Base-by-base conservation (phyloP, 2,329 filamentous ascomycete genomes). In the Epichloe uncinata region DNA sequence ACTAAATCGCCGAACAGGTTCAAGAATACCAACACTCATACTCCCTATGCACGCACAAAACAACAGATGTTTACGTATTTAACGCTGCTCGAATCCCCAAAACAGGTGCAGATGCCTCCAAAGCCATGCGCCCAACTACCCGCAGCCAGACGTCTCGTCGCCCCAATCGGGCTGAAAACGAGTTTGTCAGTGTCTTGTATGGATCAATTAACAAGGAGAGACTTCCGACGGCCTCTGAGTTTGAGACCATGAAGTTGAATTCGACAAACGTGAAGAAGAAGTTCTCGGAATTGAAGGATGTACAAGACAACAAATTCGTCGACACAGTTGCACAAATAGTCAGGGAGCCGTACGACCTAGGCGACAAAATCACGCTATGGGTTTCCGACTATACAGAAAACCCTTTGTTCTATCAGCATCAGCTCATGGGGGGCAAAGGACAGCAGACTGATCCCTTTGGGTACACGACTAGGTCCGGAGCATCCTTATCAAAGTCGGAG, bases 371-470 rank as follows among this genome's bases (percentile, higher is more conserved):
- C 12, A 78, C 79, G 5, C 55, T 95, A 0, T 89, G 89, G 70
- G 69, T 95, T 16, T 85, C 86, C 0, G 90, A 96, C 64, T 95
- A 90, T 63, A 94, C 88, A 0, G 68, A 78, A 47, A 87, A 96
- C 58, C 60, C 71, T 0, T 52, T 59, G 1, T 81, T 96, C 51
- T 82, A 74, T 55, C 65, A 80, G 36, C 79, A 57, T 49, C 55
- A 52, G 37, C 64, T 61, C 45, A 58, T 60, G 11, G 65, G 58
- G 58, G 60, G 61, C 22, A 62, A 62, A 6, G 56, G 62, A 5
- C 66, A 65, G 40, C 73, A 79, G 44, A 76, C 75, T 4, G 78
- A 84, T 56, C 63, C 69, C 0, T 78, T 69, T 53, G 74, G 72
- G n/a, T 84, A 86, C 58, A 66, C 66, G 53, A 47, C 55, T 47